Conservation (phyloP, 2,329 filamentous ascomycete genomes). For the Pseudofabraea citricarpa region DNA sequence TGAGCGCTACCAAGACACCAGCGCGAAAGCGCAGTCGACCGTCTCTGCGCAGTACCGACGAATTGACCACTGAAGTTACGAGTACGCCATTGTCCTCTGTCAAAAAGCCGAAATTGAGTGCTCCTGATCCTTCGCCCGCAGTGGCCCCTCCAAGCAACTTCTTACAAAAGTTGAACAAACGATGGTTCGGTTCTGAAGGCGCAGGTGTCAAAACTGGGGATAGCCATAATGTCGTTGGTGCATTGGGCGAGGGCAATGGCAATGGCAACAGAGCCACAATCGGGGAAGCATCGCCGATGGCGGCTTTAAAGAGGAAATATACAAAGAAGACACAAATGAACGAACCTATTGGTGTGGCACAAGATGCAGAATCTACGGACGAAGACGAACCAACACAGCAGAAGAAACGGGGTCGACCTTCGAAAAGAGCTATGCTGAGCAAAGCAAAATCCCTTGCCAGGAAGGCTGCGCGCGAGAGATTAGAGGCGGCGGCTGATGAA, state of each 20-base stretch:
- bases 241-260: slow-evolving; percentile 1
- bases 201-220: slow-evolving; percentile 12
- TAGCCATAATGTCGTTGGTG: slow-evolving; percentile 12
- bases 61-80: no score
- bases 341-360: no score
- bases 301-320: no score
- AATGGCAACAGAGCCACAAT: no score
- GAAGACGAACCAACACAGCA: slow-evolving; percentile 1
- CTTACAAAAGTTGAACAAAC: no score
- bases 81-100: slow-evolving; percentile 6
- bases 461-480: not conserved
- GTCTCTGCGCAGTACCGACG: no score
- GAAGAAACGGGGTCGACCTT: not conserved
- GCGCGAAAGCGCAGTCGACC: no score
- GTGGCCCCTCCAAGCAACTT: no score
- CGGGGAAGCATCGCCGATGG: no score
- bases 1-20: no score
- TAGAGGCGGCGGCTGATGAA: not conserved
- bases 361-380: slow-evolving; percentile 1
- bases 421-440: slow-evolving; percentile 2
- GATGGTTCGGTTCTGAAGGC: slow-evolving; percentile 14
- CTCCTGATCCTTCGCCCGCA: slow-evolving; percentile 11
- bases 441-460: slow-evolving; percentile 2
- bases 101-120: slow-evolving; percentile 11
- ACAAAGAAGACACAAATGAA: no score